Evolutionary conservation across 169 alveolate species (phyloP).

Genomic region (Theileria equi): DNA sequence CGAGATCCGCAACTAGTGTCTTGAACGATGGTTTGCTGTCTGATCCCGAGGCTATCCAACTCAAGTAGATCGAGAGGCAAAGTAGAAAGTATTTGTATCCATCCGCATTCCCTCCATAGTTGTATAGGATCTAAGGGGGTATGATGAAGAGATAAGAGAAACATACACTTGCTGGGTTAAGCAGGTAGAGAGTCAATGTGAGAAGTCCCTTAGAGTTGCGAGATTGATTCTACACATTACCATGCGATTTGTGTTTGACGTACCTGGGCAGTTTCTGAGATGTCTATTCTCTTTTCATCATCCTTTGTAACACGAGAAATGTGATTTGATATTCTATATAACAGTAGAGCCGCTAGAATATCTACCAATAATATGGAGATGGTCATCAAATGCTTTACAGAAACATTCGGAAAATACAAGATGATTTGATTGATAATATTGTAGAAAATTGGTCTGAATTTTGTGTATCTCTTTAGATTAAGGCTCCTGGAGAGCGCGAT

Average conservation of each 20-base stretch:
- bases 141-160: background rate
- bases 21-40: background rate
- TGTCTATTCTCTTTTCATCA: background rate
- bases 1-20: background rate
- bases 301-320: background rate
- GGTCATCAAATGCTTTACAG: constrained; percentile 13
- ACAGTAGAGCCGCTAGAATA: constrained; percentile 17
- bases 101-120: constrained; percentile 21
- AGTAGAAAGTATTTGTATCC: constrained; percentile 25
- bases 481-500: constrained; percentile 11
- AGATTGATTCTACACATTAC: background rate
- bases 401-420: background rate
- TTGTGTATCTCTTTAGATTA: constrained; percentile 12
- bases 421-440: constrained; percentile 1
- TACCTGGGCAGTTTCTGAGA: constrained; percentile 12
- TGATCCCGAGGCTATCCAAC: background rate
- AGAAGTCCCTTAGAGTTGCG: constrained; percentile 9
- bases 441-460: constrained; percentile 6
- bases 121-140: constrained; percentile 2
- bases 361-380: constrained; percentile 19
- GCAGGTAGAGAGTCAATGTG: background rate
- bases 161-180: constrained; percentile 36
- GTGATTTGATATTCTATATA: constrained; percentile 1
- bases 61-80: constrained; percentile 1
- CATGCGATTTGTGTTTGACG: background rate